Conservation (phyloP, 2,329 filamentous ascomycete species). For the Exophiala dermatitidis region DNA sequence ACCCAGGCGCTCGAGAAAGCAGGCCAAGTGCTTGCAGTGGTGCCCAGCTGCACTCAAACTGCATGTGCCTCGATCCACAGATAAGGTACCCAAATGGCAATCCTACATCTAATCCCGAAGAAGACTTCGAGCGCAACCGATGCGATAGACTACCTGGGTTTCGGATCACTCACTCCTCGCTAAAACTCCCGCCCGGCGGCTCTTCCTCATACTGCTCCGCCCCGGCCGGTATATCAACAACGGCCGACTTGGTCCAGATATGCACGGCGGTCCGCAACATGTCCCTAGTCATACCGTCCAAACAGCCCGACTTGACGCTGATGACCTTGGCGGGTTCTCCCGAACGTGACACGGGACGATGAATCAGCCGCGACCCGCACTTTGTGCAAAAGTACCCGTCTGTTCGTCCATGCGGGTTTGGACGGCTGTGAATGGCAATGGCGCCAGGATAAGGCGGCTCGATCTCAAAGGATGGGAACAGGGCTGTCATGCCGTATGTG, state of each 20-base stretch:
- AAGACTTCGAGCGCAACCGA: too few species aligned
- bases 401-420: conserved; percentile 35
- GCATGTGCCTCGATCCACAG: neutral
- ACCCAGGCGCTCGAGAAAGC: too few species aligned
- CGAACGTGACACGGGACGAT: conserved; percentile 30
- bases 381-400: conserved; percentile 61
- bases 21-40: neutral
- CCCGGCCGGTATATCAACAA: conserved; percentile 63
- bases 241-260: conserved; percentile 61
- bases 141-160: too few species aligned
- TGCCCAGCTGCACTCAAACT: neutral
- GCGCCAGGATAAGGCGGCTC: neutral
- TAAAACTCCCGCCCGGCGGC: conserved; percentile 6
- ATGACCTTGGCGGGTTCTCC: conserved; percentile 52
- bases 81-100: neutral
- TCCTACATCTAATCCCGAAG: too few species aligned
- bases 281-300: conserved; percentile 56
- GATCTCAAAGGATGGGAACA: conserved; percentile 50
- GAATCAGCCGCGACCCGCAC: conserved; percentile 60
- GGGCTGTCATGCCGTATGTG: conserved; percentile 62
- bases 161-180: neutral
- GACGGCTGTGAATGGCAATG: conserved; percentile 13
- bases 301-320: conserved; percentile 60
- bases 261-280: conserved; percentile 55
- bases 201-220: conserved; percentile 53